These are phyloP conservation scores for Avicennia marina DNA, from an alignment of 257 asterid genomes.

Conservation along the genomic window DNA sequence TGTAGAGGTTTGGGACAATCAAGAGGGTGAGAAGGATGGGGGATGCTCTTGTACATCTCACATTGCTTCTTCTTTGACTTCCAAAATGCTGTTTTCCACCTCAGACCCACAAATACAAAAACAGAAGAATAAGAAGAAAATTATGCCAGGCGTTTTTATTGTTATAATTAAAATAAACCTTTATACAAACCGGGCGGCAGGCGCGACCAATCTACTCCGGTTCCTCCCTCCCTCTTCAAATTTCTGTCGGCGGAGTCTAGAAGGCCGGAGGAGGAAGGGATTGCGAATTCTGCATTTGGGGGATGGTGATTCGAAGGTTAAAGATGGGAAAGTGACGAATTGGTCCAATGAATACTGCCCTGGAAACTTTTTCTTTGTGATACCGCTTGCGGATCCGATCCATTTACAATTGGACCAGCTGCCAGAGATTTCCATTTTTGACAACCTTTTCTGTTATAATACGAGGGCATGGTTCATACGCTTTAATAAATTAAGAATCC, in stretches of 20 bases:
- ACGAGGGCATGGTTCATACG: too few species aligned
- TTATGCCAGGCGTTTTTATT: slow-evolving; percentile 7
- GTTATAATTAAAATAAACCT: neutral
- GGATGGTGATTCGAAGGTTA: slow-evolving; percentile 6
- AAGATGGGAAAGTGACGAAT: neutral
- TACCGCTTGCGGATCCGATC: slow-evolving; percentile 5
- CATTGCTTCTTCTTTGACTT: slow-evolving; percentile 35
- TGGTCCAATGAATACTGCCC: slow-evolving; percentile 12
- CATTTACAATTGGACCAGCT: neutral
- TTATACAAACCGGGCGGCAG: slow-evolving; percentile 16
- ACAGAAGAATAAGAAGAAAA: neutral
- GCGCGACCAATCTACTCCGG: slow-evolving; percentile 12
- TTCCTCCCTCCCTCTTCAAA: neutral
- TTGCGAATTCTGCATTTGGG: neutral
- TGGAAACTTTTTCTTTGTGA: slow-evolving; percentile 3
- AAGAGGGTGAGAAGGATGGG: slow-evolving; percentile 15
- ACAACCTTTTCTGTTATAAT: too few species aligned
- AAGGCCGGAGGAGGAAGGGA: neutral
- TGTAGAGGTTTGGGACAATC: slow-evolving; percentile 24
- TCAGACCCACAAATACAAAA: slow-evolving; percentile 20
- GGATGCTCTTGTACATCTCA: slow-evolving; percentile 10
- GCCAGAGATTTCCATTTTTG: too few species aligned
- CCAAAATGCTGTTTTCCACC: slow-evolving; percentile 30
- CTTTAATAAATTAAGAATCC: too few species aligned
- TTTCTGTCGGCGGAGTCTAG: too few species aligned